Evolutionary conservation across 169 alveolate species (phyloP).

Genomic region (Babesia ovata): DNA sequence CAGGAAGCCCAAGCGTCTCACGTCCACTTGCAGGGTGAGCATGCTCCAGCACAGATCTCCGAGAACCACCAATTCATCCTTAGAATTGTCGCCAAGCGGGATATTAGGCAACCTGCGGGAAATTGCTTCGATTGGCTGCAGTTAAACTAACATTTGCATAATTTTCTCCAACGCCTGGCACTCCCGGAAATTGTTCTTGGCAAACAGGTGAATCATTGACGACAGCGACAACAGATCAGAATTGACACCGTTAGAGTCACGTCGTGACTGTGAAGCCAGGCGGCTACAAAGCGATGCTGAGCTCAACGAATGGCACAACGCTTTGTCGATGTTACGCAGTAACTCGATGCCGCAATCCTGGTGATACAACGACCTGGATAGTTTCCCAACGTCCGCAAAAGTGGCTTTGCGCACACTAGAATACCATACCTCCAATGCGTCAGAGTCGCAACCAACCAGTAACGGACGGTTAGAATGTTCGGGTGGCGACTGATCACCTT

Average conservation of each 20-base stretch:
- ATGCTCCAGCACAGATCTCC: conserved; percentile 40
- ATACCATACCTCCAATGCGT: background rate
- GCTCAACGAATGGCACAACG: background rate
- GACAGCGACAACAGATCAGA: conserved; percentile 2
- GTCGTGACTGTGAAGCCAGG: background rate
- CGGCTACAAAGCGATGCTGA: conserved; percentile 5
- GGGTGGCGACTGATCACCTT: background rate
- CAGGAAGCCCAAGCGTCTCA: background rate
- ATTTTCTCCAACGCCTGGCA: conserved; percentile 5
- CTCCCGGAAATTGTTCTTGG: background rate
- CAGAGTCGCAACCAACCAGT: background rate
- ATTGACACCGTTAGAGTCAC: background rate
- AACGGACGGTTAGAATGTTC: background rate
- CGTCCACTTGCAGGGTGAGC: conserved; percentile 15
- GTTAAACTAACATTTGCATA: conserved; percentile 1
- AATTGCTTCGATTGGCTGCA: background rate
- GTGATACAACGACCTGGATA: conserved; percentile 35
- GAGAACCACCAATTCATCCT: conserved; percentile 14
- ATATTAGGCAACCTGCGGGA: conserved; percentile 3
- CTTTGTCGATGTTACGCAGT: conserved; percentile 11
- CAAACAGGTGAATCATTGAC: conserved; percentile 23
- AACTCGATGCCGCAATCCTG: conserved; percentile 1
- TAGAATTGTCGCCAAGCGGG: conserved; percentile 7
- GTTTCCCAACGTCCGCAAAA: conserved; percentile 5
- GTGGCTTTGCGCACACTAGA: background rate